Evolutionary conservation across 2,329 filamentous ascomycete genomes (phyloP), one percentile per base, ranked within the genome.

Genomic region (Scedosporium boydii): DNA sequence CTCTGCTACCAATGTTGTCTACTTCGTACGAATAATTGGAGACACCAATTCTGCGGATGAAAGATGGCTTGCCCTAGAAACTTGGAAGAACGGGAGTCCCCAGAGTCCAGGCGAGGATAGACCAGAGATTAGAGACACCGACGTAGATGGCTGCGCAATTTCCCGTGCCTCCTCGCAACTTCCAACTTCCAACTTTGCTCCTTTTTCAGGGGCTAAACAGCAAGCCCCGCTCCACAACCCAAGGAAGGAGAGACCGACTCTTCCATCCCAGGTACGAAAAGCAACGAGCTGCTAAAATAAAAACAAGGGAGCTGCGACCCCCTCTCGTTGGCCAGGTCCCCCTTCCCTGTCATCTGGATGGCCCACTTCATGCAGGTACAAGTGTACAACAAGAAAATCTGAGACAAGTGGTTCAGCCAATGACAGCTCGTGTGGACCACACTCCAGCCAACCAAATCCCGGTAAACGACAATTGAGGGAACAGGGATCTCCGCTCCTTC

Each of bases 391-490:
- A 53, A 58, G 66, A 66, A 63, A 67, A 69, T 63, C 67, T 73
- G 73, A 74, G 73, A 74, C 73, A 53, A 27, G 21, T 27, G 7
- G 44, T 6, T 16, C 27, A 44, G 26, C 59, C 59, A 60, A 60
- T 60, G 23, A 53, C 6, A 46, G 16, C 4, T 3, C 9, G 14
- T 12, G 9, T 21, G 59, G 51, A 23, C 18, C 51, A 55, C 0
- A 34, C 18, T 23, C 21, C 12, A 18, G 6, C 51, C 23, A 55
- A 26, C 18, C 51, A 55, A 27, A 55, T 23, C 51, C 51, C 51
- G 51, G 51, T 55, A 27, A 55, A 23, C 18, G 23, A 4, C 18
- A 23, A 18, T 48, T 55, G 51, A 55, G 21, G 23, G 7, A 41
- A n/a, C 57, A 59, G 42, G 58, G 58, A 48, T 48, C 44, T 60